Percentiles rank a stretch among this genome's conserved stretches.
Conservation (phyloP, 805 yeast genomes). For the Nakazawaea siamensis region DNA sequence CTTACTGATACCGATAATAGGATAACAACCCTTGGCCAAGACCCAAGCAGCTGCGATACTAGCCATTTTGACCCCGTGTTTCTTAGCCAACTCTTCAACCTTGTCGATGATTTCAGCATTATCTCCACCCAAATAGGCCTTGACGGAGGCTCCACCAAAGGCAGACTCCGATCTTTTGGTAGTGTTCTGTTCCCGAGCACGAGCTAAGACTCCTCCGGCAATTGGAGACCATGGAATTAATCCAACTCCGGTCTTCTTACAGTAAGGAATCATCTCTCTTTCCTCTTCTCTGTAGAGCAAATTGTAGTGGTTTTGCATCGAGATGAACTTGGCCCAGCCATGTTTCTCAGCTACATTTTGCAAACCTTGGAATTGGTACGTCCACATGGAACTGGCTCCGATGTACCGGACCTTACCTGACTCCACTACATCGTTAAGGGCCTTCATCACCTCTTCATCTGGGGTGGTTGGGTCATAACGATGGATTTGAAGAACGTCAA, state of each 20-base stretch:
- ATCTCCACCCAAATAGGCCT: conserved; percentile 22
- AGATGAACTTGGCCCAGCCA: conserved; percentile 49
- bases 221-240: conserved; percentile 56
- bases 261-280: conserved; percentile 48
- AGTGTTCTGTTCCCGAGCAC: not conserved
- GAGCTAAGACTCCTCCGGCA: conserved; percentile 34
- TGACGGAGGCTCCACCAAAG: conserved; percentile 13
- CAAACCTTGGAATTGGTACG: conserved; percentile 41
- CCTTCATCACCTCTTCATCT: conserved; percentile 44
- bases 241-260: conserved; percentile 43
- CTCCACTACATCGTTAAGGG: conserved; percentile 42
- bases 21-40: conserved; percentile 38
- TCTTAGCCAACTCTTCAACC: conserved; percentile 45
- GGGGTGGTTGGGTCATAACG: conserved; percentile 40
- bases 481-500: conserved; percentile 51
- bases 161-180: not conserved
- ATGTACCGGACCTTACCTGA: conserved; percentile 42
- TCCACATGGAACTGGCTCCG: conserved; percentile 56
- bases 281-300: conserved; percentile 54
- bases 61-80: conserved; percentile 43
- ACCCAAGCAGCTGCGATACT: conserved; percentile 47
- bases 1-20: conserved; percentile 47
- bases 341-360: conserved; percentile 48
- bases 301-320: conserved; percentile 51
- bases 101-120: conserved; percentile 29